These are phyloP conservation scores for Citropsis articulata DNA, from an alignment of 345 rosid genomes.

Conservation along the genomic window DNA sequence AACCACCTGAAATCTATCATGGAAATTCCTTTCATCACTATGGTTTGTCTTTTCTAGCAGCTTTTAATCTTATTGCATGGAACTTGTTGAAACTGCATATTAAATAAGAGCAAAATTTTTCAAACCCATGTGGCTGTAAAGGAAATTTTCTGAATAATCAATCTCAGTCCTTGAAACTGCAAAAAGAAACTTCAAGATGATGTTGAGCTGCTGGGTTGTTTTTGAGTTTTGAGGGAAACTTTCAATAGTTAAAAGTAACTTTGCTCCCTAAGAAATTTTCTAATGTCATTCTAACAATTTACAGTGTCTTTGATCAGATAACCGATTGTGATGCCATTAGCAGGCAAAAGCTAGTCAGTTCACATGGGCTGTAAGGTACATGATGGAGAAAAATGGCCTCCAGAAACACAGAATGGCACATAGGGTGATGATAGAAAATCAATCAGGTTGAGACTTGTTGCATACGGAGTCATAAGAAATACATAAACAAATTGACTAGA, in stretches of 20 bases:
- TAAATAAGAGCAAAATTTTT: not conserved
- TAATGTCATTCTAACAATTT: not conserved
- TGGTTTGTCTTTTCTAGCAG: not conserved
- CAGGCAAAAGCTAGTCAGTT: constrained; percentile 13
- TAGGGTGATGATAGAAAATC: constrained; percentile 6
- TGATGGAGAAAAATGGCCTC: constrained; percentile 12
- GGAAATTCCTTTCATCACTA: not conserved
- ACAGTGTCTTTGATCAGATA: constrained; percentile 6
- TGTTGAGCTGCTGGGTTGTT: not conserved
- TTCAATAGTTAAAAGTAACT: not conserved
- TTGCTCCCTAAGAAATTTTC: not conserved
- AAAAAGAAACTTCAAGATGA: not conserved
- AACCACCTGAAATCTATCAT: not conserved
- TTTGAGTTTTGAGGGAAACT: not conserved
- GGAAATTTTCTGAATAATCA: not conserved
- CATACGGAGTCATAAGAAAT: not conserved
- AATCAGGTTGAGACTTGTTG: constrained; percentile 10
- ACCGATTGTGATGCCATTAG: constrained; percentile 17
- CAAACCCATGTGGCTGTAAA: not conserved
- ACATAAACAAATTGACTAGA: constrained; percentile 6
- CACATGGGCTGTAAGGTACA: constrained; percentile 31
- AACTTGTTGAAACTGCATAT: not conserved
- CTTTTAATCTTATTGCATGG: not conserved
- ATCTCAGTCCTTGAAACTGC: not conserved
- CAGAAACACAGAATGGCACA: constrained; percentile 16